Conservation (phyloP, 1,139 yeast genomes). For the Blastobotrys capitulatus region DNA sequence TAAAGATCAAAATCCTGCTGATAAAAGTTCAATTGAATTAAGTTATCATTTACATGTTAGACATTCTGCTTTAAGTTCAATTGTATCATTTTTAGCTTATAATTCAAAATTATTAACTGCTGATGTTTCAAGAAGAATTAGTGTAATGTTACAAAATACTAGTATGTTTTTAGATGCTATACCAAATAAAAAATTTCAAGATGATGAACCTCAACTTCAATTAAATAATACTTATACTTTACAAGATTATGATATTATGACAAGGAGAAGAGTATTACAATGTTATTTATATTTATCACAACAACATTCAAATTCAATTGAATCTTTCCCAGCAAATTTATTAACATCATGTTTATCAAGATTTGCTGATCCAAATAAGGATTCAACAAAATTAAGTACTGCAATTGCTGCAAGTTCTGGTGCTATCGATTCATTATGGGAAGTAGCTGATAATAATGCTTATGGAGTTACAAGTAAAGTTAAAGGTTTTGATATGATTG, state of each 20-base stretch:
- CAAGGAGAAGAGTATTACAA: constrained; percentile 32
- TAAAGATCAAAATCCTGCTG: constrained; percentile 28
- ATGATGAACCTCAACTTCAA: constrained; percentile 26
- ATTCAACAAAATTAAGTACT: constrained; percentile 26
- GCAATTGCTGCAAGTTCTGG: constrained; percentile 33
- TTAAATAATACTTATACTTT: constrained; percentile 24
- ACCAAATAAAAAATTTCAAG: constrained; percentile 24
- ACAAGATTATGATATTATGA: constrained; percentile 29
- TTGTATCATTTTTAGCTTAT: constrained; percentile 33
- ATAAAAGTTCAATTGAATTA: constrained; percentile 29
- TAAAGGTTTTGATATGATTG: constrained; percentile 19
- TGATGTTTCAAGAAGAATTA: constrained; percentile 36
- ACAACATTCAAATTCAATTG: constrained; percentile 23
- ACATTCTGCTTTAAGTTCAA: constrained; percentile 35
- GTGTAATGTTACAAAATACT: constrained; percentile 33
- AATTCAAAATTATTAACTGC: constrained; percentile 35
- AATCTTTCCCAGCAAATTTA: constrained; percentile 31
- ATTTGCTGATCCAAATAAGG: constrained; percentile 33
- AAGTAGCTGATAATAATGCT: constrained; percentile 32
- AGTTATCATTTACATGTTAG: constrained; percentile 34
- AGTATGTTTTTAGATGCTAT: constrained; percentile 28
- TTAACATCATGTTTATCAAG: constrained; percentile 32
- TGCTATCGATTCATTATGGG: constrained; percentile 31
- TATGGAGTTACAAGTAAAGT: constrained; percentile 33
- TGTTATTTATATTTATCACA: constrained; percentile 32